Percentiles rank a stretch among this genome's conserved stretches.
Evolutionary conservation across 78 protist genomes (phyloP).

Genomic region (Creolimax fragrantissima): DNA sequence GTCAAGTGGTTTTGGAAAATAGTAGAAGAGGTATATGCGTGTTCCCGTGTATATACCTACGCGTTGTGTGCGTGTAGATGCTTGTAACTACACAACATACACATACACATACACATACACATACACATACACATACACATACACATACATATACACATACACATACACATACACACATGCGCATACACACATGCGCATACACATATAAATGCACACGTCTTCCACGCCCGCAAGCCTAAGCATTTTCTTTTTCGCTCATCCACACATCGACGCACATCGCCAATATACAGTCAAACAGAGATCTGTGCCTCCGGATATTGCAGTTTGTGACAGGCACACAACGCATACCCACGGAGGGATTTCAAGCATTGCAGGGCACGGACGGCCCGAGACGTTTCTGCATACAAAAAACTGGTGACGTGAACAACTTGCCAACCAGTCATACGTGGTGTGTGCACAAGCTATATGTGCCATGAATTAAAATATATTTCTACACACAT

Average conservation of each 20-base stretch:
- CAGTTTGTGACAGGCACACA: neutral
- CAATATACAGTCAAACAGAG: neutral
- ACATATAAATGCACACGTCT: no score
- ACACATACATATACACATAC: no score
- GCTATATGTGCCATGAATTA: neutral
- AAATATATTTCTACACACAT: neutral
- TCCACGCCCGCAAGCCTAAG: no score
- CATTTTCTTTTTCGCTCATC: no score
- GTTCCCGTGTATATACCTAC: neutral
- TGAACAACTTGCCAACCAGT: neutral
- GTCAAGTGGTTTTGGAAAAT: slow-evolving; percentile 27
- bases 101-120: no score
- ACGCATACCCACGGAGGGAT: slow-evolving; percentile 13
- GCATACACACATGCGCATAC: no score
- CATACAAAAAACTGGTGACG: neutral
- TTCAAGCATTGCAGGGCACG: slow-evolving; percentile 16
- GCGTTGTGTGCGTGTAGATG: no score
- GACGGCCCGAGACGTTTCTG: slow-evolving; percentile 24
- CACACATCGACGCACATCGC: no score
- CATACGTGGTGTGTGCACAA: slow-evolving; percentile 5
- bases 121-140: no score
- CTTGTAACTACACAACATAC: no score
- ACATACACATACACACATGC: no score
- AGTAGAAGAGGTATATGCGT: neutral
- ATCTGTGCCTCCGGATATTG: neutral